Conservation (phyloP, 192 early-diverging fungal genomes). For the Phlyctochytrium arcticum region DNA sequence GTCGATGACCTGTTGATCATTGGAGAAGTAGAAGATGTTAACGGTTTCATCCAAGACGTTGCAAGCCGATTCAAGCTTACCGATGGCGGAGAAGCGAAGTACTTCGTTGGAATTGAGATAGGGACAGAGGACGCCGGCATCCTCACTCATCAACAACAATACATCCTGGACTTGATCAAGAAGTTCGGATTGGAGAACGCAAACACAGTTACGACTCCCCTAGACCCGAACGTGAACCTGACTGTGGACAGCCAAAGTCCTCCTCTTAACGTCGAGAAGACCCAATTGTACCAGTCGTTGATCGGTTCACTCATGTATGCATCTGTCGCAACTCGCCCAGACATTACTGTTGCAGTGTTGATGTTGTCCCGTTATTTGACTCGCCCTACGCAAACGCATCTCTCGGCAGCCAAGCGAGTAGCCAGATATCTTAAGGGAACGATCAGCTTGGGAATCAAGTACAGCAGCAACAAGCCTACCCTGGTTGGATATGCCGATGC, state of each 20-base stretch:
- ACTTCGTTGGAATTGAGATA: conserved; percentile 4
- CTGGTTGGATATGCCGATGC: conserved; percentile 28
- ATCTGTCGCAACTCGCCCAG: neutral
- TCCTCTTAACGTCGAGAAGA: no score
- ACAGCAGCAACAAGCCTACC: neutral
- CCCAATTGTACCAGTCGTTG: neutral
- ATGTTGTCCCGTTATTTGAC: neutral
- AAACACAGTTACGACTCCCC: neutral
- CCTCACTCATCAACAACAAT: neutral
- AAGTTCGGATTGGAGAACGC: neutral
- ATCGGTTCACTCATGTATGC: neutral
- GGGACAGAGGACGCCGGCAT: neutral
- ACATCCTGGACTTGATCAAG: neutral
- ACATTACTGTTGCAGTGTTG: neutral
- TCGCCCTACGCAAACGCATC: neutral
- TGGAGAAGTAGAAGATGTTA: neutral
- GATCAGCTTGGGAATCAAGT: no score
- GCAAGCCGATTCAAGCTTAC: neutral
- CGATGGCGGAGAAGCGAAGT: neutral
- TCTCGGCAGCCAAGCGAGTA: neutral
- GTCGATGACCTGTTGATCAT: neutral
- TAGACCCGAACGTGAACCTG: no score
- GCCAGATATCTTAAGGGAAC: no score
- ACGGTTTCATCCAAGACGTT: neutral
- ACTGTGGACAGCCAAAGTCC: no score